Base-by-base conservation (phyloP, 2,329 filamentous ascomycete genomes). In the Xylariales sp. region DNA sequence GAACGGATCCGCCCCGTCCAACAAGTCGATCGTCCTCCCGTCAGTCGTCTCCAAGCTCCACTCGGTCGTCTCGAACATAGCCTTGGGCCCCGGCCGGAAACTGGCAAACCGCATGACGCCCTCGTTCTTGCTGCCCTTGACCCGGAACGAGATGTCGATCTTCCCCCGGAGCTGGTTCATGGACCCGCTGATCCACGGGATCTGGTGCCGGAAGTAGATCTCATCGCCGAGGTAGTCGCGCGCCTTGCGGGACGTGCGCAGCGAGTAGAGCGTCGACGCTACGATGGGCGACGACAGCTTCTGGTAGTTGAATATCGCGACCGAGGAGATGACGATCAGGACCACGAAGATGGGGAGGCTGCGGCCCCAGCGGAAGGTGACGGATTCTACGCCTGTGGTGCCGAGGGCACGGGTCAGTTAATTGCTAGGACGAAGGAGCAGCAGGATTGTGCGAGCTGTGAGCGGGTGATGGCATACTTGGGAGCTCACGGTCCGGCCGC, bases 251-350 rank as follows among this genome's bases (percentile, higher is more conserved):
- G 84, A 88, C 3, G 87, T 94, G 49, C 93, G 86, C 49, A 98
- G 77, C 1, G 91, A 86, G 72, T 97, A 98, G 20, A 98, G 78
- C 4, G 89, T 93, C 42, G 86, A 88, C 42, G 81, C 81, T n/a
- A 96, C 86, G 21, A 91, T 78, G 41, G 86, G 86, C 19, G 82
- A 88, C n/a, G 86, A 88, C 43, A 83, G 80, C 65, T 96, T 96
- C 64, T 98, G 91, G 78, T 98, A 97, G 76, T 98, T 98, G 84
- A 98, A 97, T 65, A 98, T 96, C 52, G 85, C 88, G 46, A 94
- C 69, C 51, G 83, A 82, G 51, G 83, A 84, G 42, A 75, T 72
- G 36, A 78, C 76, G 53, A 95, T 80, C 48, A 88, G 70, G 48
- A 77, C 64, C 40, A 84, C 61, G 74, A 97, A 97, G 60, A 95